A percentile compares a stretch with the other conserved stretches of the same genome.
phyloP scores from a whole-genome alignment of 1,284 basidiomycete genomes.

The Naganishia cerealis region DNA sequence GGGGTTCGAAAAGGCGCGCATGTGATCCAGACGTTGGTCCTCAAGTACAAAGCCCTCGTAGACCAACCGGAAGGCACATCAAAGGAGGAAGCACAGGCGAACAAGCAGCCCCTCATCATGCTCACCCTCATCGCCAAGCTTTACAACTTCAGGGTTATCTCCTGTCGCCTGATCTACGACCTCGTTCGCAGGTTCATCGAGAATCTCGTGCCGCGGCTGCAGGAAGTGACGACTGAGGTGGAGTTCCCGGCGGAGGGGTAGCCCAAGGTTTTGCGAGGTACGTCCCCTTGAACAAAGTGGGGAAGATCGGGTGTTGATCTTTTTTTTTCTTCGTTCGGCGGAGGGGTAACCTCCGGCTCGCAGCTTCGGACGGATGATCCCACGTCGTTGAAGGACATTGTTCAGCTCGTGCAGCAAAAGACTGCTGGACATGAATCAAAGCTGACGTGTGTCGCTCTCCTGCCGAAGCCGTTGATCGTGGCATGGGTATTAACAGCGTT shows the following conservation, averaged over 20 bases:
- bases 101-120: slow-evolving; percentile 89
- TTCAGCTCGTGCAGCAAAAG: slow-evolving; percentile 69
- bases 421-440: slow-evolving; percentile 61
- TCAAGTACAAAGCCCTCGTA: slow-evolving; percentile 59
- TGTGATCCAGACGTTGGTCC: slow-evolving; percentile 70
- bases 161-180: slow-evolving; percentile 84
- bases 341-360: slow-evolving; percentile 68
- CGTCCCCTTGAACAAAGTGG: slow-evolving; percentile 39
- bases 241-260: slow-evolving; percentile 85
- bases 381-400: slow-evolving; percentile 59
- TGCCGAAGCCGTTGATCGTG: not conserved
- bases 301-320: slow-evolving; percentile 19
- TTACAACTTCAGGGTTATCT: slow-evolving; percentile 93
- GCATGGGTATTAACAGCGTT: not conserved
- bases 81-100: slow-evolving; percentile 54
- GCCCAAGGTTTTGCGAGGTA: slow-evolving; percentile 80
- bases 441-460: slow-evolving; percentile 60
- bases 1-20: slow-evolving; percentile 62
- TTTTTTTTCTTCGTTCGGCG: too few species aligned
- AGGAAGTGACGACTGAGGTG: slow-evolving; percentile 57
- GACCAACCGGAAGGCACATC: slow-evolving; percentile 37
- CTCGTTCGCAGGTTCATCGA: slow-evolving; percentile 76
- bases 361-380: slow-evolving; percentile 73
- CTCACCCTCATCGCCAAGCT: slow-evolving; percentile 84
- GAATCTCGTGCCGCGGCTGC: slow-evolving; percentile 36